A percentile compares a stretch with the other conserved stretches of the same genome.
Conservation (phyloP, 257 asterid genomes). For the Solanum sejunctum region DNA sequence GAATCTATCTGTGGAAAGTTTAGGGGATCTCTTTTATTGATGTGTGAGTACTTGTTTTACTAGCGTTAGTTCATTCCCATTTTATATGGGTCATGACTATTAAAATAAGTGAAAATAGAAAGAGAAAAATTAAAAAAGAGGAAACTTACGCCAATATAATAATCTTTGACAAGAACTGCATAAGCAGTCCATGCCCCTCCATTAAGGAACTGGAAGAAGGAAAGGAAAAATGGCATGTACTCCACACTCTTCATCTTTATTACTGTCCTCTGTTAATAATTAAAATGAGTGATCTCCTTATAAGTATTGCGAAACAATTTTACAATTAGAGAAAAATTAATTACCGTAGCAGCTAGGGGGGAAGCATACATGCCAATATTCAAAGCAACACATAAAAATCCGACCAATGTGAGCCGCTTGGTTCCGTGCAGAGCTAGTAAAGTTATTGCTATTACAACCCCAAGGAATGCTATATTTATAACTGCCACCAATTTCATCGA, state of each 20-base stretch:
- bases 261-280: slow-evolving; percentile 31
- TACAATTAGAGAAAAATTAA: too few relatives aligned
- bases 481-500: slow-evolving; percentile 30
- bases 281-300: too few relatives aligned
- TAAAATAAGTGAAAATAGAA: not conserved
- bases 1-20: not conserved
- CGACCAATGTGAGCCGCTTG: slow-evolving; percentile 32
- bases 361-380: slow-evolving; percentile 78
- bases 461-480: slow-evolving; percentile 36
- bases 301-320: too few relatives aligned
- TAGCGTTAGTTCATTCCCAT: not conserved
- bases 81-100: not conserved
- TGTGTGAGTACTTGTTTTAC: not conserved
- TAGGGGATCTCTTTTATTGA: not conserved
- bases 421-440: slow-evolving; percentile 27
- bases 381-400: slow-evolving; percentile 44
- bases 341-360: slow-evolving; percentile 61
- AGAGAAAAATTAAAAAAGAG: not conserved
- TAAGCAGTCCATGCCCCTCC: slow-evolving; percentile 49
- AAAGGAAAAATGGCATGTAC: slow-evolving; percentile 62
- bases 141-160: slow-evolving; percentile 41
- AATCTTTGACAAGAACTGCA: slow-evolving; percentile 37
- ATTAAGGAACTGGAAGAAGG: slow-evolving; percentile 58
- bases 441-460: slow-evolving; percentile 27
- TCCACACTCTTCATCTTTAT: slow-evolving; percentile 54